Conservation (phyloP, 129 eudicot genomes). For the Kitagawia praeruptora region DNA sequence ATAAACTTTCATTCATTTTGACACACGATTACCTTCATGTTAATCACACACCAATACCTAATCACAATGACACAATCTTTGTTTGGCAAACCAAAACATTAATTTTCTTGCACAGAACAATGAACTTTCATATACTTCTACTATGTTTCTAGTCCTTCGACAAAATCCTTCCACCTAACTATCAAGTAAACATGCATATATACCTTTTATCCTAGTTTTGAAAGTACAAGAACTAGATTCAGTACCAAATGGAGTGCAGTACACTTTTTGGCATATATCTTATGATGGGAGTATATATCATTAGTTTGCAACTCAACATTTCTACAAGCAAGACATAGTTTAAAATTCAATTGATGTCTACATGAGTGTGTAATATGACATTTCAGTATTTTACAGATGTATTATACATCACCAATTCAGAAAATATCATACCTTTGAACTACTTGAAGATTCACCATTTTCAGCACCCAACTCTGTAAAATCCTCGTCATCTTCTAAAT, state of each 20-base stretch:
- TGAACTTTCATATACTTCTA: too few relatives aligned
- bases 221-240: neutral
- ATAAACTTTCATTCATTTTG: neutral
- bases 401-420: neutral
- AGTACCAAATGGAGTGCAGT: neutral
- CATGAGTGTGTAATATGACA: neutral
- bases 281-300: neutral
- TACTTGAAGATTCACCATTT: conserved; percentile 14
- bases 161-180: neutral
- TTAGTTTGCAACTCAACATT: neutral
- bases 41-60: neutral
- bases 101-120: neutral
- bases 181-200: neutral
- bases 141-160: neutral
- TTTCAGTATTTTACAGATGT: neutral
- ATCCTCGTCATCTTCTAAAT: conserved; percentile 45
- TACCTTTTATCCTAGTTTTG: neutral
- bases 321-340: neutral
- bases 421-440: conserved; percentile 17
- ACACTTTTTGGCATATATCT: neutral
- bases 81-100: neutral
- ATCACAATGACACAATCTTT: too few relatives aligned
- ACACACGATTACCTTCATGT: neutral
- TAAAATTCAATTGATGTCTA: neutral
- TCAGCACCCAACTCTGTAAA: neutral